Conservation (phyloP, 257 asterid species). For the Voacanga thouarsii region DNA sequence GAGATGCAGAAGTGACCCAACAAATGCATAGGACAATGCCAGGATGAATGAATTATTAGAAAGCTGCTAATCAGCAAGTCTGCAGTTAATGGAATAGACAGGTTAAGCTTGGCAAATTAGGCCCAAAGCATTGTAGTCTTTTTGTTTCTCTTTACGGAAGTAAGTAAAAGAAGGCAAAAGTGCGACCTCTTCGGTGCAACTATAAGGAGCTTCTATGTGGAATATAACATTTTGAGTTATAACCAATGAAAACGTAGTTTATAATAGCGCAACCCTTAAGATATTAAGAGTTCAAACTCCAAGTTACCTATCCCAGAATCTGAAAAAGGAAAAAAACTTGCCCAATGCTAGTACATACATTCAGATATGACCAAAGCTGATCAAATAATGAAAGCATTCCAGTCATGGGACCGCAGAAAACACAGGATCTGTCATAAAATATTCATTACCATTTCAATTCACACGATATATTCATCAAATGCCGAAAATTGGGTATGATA, state of each 20-base stretch:
- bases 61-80: background rate
- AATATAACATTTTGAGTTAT: background rate
- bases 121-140: too few relatives aligned
- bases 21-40: background rate
- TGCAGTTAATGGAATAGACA: background rate
- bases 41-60: slow-evolving; percentile 2
- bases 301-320: background rate
- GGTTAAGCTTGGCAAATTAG: too few relatives aligned
- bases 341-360: background rate
- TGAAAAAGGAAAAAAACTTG: background rate
- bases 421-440: background rate
- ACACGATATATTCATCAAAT: slow-evolving; percentile 23
- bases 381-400: background rate
- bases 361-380: background rate
- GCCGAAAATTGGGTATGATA: slow-evolving; percentile 41
- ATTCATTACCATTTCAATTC: slow-evolving; percentile 4
- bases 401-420: background rate
- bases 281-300: background rate
- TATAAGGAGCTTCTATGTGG: background rate
- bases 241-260: background rate
- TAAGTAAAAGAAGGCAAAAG: too few relatives aligned
- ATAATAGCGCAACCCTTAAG: background rate
- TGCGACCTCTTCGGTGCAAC: too few relatives aligned
- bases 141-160: too few relatives aligned
- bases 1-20: background rate